A percentile compares a stretch with the other conserved stretches of the same genome.
phyloP scores from a whole-genome alignment of 2,329 filamentous ascomycete species.

The Leptosphaerulina australis region DNA sequence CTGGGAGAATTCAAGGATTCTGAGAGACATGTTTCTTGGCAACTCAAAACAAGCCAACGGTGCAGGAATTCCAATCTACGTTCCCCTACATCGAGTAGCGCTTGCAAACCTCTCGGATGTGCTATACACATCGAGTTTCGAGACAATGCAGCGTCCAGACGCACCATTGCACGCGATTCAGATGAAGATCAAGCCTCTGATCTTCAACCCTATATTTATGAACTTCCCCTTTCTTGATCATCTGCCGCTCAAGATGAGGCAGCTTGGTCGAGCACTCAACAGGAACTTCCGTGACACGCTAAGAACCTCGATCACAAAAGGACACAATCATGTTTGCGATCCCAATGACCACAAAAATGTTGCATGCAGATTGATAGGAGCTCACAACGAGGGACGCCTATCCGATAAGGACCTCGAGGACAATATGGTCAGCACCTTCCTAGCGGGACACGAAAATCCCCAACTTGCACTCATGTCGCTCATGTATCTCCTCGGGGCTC shows the following conservation, averaged over 20 bases:
- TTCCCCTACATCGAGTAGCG: constrained; percentile 46
- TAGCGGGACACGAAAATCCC: constrained; percentile 39
- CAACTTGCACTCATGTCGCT: constrained; percentile 35
- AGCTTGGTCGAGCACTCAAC: constrained; percentile 28
- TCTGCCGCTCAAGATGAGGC: constrained; percentile 26
- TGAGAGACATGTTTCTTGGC: constrained; percentile 38
- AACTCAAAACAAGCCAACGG: constrained; percentile 29
- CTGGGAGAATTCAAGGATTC: constrained; percentile 34
- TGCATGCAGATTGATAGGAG: constrained; percentile 31
- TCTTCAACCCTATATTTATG: constrained; percentile 37
- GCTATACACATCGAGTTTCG: constrained; percentile 38
- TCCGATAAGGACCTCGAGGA: constrained; percentile 35
- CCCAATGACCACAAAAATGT: constrained; percentile 26
- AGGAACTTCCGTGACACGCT: constrained; percentile 29
- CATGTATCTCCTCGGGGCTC: constrained; percentile 32
- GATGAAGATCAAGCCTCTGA: constrained; percentile 34
- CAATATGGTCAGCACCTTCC: constrained; percentile 35
- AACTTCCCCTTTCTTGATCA: constrained; percentile 37
- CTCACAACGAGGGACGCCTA: constrained; percentile 28
- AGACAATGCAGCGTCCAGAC: constrained; percentile 29
- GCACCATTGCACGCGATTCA: constrained; percentile 31
- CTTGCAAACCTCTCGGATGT: constrained; percentile 47
- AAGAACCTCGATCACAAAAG: constrained; percentile 29
- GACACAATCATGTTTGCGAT: constrained; percentile 34
- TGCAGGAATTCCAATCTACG: constrained; percentile 37